phyloP scores from a whole-genome alignment of 352 stramenopile species.

The Albugo candida region DNA sequence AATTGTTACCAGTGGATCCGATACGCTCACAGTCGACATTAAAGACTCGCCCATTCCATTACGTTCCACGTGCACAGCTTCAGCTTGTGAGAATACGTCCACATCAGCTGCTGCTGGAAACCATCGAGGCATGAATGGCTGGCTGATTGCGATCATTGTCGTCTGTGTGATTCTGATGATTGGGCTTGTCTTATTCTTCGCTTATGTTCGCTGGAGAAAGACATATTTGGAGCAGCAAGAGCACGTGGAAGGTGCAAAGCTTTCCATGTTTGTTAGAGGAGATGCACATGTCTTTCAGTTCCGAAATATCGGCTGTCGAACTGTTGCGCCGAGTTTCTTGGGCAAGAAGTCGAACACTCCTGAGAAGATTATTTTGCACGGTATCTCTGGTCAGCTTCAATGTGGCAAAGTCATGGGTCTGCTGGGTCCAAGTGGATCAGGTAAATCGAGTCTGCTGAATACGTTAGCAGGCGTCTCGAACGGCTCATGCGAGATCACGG shows the following conservation, averaged over 20 bases:
- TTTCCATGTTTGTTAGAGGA: not conserved
- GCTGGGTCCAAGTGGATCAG: slow-evolving; percentile 53
- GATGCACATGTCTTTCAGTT: slow-evolving; percentile 15
- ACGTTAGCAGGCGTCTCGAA: slow-evolving; percentile 52
- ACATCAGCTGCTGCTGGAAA: too few species aligned
- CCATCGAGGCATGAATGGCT: too few species aligned
- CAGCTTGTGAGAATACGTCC: slow-evolving; percentile 25
- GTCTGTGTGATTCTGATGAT: slow-evolving; percentile 3
- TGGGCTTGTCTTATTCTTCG: slow-evolving; percentile 13
- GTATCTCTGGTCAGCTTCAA: slow-evolving; percentile 30
- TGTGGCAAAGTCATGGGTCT: slow-evolving; percentile 48
- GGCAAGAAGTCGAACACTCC: not conserved
- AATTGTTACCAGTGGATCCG: slow-evolving; percentile 22
- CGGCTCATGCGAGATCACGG: slow-evolving; percentile 27
- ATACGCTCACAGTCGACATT: slow-evolving; percentile 43
- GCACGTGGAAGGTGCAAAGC: not conserved
- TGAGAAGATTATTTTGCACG: slow-evolving; percentile 30
- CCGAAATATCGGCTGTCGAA: slow-evolving; percentile 26
- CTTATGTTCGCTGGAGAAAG: slow-evolving; percentile 14
- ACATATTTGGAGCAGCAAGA: slow-evolving; percentile 8
- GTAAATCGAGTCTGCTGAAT: slow-evolving; percentile 72
- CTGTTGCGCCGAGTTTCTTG: not conserved
- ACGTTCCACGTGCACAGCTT: slow-evolving; percentile 33
- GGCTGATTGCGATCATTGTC: too few species aligned
- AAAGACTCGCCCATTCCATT: slow-evolving; percentile 47